Evolutionary conservation across 2,329 filamentous ascomycete genomes (phyloP), one percentile per base, ranked within the genome.

Genomic region (Phyllachora maydis): DNA sequence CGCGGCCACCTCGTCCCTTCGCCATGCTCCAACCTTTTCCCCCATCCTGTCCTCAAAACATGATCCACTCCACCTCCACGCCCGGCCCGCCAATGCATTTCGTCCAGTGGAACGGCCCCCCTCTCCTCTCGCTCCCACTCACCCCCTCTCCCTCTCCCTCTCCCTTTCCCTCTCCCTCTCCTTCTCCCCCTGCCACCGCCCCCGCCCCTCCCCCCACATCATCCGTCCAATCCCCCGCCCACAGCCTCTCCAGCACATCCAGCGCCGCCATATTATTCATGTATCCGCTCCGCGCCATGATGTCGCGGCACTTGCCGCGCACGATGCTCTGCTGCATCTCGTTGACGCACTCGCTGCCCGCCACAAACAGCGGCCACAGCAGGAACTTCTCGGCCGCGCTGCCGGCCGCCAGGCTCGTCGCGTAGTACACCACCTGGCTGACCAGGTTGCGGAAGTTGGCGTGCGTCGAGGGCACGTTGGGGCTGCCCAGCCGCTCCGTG

Each of bases 321-420:
- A 93, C 74, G 28, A 83, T 66, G 27, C 66, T 65, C 32, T 83
- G 75, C 39, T 92, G 77, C 23, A 70, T 55, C 37, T 77, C 68
- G 33, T 79, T 74, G 31, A 88, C 73, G 37, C 81, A 91, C 50
- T 93, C 85, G 12, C 78, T 82, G 11, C 83, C 83, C 1, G 75
- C 71, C 24, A 93, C 74, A 43, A 93, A 92, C 3, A 93, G 60
- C 3, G 85, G 83, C 85, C 83, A 93, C 6, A 93, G 65, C 7
- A 93, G 52, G 43, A 91, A 92, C 41, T 92, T 90, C 47, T 91
- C 75, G 18, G 74, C 71, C 22, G 59, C 63, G 36, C 65, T 69
- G 19, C 63, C 74, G 3, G 71, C 61, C 30, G 78, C 70, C 18
- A 93, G 68, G 25, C 71, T 72, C 5, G 71, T 74, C 27, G 88